Base-by-base conservation (phyloP, 106 monocot species). In the Hemerocallis citrina region DNA sequence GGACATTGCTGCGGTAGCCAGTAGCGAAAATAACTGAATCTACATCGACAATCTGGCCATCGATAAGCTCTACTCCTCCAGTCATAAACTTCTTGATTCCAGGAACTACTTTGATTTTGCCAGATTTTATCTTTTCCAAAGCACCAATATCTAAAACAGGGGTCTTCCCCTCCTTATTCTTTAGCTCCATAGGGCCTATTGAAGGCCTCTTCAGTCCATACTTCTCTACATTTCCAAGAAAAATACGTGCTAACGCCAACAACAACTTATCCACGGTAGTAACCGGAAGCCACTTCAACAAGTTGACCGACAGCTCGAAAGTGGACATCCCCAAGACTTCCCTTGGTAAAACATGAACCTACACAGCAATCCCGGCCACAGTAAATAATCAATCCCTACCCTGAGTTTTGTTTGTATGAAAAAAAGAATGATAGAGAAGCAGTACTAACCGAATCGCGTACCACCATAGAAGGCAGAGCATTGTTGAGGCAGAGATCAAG, bases 281-380 rank as follows among this genome's bases (percentile, higher is more conserved):
- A 0, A 71, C 17, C 3, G 80, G 80, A 3, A 75, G 50, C 74
- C 66, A 80, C 39, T 61, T 65, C 62, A 62, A 30, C 66, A 80
- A 43, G 25, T 23, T 2, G 36, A 67, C 60, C 3, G 75, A 64
- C 20, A 75, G 29, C 54, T 62, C 70, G 49, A 80, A 80, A 5
- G 80, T 80, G 0, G 80, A 75, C 28, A 65, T 70, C 9, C 80
- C 74, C 9, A 80, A n/a, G 6, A 80, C 42, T 17, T 80, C 80
- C 48, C 75, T 80, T 1, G 80, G 80, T 28, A 80, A 52, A 0
- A 80, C 80, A 45, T 80, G 80, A 46, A 80, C 79, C 79, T 79
- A 57, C 6, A 57, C 2, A 17, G 19, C 16, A 41, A 0, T 40
- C 11, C 12, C n/a, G 34, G 37, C 11, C 37, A 6, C 37, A 11